Base-by-base conservation (phyloP, 1,284 basidiomycete genomes). In the Boletellus deceptivus region DNA sequence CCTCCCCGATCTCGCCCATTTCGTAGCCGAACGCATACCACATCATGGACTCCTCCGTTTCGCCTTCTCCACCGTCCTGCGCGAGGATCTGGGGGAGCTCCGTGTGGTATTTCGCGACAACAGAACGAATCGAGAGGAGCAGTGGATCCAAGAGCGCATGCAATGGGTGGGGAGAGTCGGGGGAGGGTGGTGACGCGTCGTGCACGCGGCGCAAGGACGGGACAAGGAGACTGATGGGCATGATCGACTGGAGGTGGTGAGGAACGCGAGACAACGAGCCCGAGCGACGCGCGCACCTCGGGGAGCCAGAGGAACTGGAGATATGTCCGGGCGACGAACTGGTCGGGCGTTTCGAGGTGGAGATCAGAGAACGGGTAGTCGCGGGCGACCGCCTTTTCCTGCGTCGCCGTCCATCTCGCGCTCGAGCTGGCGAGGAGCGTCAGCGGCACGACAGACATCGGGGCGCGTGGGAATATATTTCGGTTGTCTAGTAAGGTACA, bases 281-380 rank as follows among this genome's bases (percentile, higher is more conserved):
- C 22, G 18, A 13, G 20, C n/a, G 35, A 29, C 7, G 43, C 10
- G 6, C 57, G 40, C 50, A 83, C 87, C 72, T 88, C 79, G 45
- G 87, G 87, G 41, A 89, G 75, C 85, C 86, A 90, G 10, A 90
- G 73, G 58, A 82, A 86, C 59, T 88, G 85, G 36, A 87, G 75
- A 66, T 90, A 90, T 0, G 72, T 79, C 14, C 78, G 70, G 1
- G 67, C 71, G 31, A 80, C 71, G 55, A 73, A 79, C 55, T 79
- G 73, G 18, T 77, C 77, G 20, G 72, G 67, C 0, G 69, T 62
- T 57, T 78, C 76, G 25, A 70, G 25, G 41, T 56, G 56, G 22
- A 69, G 55, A 36, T 72, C 55, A 6, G 68, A 64, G 47, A 82
- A 75, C 3, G 79, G 80, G 56, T 72, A 82, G 17, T 79, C 77